Base-by-base conservation (phyloP, 345 rosid genomes). In the Nephelium lappaceum region DNA sequence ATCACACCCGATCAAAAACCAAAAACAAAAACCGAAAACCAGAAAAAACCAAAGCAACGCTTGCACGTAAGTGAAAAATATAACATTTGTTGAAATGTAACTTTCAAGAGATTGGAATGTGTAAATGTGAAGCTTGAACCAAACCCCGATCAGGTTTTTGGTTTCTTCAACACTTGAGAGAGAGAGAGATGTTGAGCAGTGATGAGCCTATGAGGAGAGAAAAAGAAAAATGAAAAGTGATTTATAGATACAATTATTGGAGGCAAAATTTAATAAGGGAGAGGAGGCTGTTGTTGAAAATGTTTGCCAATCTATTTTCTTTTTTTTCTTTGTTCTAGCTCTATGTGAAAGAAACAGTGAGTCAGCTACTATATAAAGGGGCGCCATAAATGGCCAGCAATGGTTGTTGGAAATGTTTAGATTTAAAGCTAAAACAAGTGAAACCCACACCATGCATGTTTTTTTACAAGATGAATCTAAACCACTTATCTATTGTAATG, bases 241-340 rank as follows among this genome's bases (percentile, higher is more conserved):
- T 77, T 77, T 81, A 77, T 81, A 81, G 78, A 67, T 16, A 42
- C 36, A 67, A 36, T 27, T 5, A 31, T 66, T 24, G 74, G 64
- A 39, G 38, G 41, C 14, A 64, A 81, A 72, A 60, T 51, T 77
- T 65, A 77, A 72, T 81, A 58, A 9, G 63, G 45, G 36, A 27
- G 41, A 53, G 18, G 27, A 31, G 41, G 12, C 71, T 38, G 72
- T 66, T 72, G 77, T 76, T 77, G 77, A 71, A 25, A 77, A 8
- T n/a, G 7, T 1, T 60, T 0, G 24, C 2, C 58, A 53, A 16
- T 53, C 49, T 8, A 2, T 38, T 24, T 16, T 23, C 18, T 41
- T 11, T 41, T 66, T 67, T 8, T 72, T 0, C 27, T 43, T n/a
- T 18, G 0, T 47, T 62, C 6, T 45, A 45, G 8, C 8, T 75